Conservation (phyloP, 768 basidiomycete species). For the Mycena chlorophos region DNA sequence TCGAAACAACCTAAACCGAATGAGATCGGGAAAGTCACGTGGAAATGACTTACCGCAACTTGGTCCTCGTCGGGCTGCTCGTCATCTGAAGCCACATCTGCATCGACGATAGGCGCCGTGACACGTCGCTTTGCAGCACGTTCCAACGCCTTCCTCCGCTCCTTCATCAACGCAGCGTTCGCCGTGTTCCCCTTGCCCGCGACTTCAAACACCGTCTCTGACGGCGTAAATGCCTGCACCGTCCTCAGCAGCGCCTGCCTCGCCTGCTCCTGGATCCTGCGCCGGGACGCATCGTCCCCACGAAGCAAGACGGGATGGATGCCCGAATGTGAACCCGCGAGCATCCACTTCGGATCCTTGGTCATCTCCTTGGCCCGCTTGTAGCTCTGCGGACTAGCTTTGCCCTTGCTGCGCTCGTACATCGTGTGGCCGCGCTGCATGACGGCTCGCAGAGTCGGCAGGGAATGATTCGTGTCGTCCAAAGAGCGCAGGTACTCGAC, state of each 20-base stretch:
- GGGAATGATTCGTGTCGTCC: conserved; percentile 61
- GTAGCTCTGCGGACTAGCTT: conserved; percentile 84
- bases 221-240: conserved; percentile 81
- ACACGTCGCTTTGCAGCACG: conserved; percentile 57
- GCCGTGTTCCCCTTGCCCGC: conserved; percentile 67
- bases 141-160: conserved; percentile 73
- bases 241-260: conserved; percentile 66
- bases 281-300: conserved; percentile 36
- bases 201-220: conserved; percentile 90
- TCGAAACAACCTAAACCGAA: conserved; percentile 61
- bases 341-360: conserved; percentile 69
- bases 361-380: conserved; percentile 86
- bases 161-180: conserved; percentile 81
- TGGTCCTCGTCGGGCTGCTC: conserved; percentile 62
- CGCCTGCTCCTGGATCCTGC: conserved; percentile 49
- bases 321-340: conserved; percentile 62
- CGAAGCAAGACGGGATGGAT: conserved; percentile 71
- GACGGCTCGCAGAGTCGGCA: conserved; percentile 71
- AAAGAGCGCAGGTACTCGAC: conserved; percentile 74
- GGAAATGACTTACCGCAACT: conserved; percentile 55
- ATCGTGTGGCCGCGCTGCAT: conserved; percentile 88
- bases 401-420: conserved; percentile 93
- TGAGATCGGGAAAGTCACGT: conserved; percentile 10
- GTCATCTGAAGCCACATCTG: conserved; percentile 26
- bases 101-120: conserved; percentile 33